These are phyloP conservation scores for Viola pubescens DNA, from an alignment of 441 rosid species.

Conservation along the genomic window DNA sequence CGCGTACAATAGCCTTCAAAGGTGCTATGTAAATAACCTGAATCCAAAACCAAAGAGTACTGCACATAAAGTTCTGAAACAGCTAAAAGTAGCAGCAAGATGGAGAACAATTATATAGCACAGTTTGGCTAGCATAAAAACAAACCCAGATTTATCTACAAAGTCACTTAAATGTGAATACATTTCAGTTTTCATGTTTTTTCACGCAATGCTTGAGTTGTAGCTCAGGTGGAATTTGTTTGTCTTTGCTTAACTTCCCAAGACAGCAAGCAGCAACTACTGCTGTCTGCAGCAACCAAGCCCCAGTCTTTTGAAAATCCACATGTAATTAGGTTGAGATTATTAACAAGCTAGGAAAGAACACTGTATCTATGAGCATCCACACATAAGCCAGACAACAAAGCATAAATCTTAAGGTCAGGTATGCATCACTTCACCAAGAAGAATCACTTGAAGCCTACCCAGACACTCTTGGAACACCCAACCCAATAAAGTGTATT, in stretches of 20 bases:
- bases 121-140: background rate
- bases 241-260: constrained; percentile 1
- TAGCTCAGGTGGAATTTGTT: constrained; percentile 5
- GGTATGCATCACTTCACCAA: no score
- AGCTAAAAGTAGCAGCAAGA: constrained; percentile 3
- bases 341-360: no score
- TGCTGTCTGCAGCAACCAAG: background rate
- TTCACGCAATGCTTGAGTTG: background rate
- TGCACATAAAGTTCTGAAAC: background rate
- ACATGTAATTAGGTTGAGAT: no score
- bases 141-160: background rate
- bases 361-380: no score
- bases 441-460: no score
- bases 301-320: background rate
- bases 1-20: constrained; percentile 97
- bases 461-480: no score
- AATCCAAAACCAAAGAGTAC: constrained; percentile 10
- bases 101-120: background rate
- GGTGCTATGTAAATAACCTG: constrained; percentile 99
- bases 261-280: background rate
- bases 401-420: no score
- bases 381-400: no score
- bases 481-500: no score
- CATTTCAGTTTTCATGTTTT: background rate
- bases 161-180: background rate